These are phyloP conservation scores for Penicillium brevicompactum DNA, from an alignment of 2,329 filamentous ascomycete genomes.

Conservation along the genomic window DNA sequence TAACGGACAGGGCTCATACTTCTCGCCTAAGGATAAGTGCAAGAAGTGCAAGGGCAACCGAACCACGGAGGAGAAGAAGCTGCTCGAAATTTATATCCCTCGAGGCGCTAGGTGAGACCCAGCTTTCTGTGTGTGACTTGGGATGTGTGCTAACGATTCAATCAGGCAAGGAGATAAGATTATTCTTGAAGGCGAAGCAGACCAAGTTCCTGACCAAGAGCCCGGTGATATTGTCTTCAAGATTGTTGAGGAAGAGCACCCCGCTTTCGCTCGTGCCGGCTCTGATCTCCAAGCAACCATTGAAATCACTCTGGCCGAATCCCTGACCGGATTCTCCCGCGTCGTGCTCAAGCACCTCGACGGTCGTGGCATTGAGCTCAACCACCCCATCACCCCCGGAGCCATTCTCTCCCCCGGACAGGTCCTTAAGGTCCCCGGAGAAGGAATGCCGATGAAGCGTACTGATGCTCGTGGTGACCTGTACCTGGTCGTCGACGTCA, in stretches of 20 bases:
- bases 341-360: slow-evolving; percentile 92
- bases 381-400: slow-evolving; percentile 73
- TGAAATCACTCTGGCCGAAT: slow-evolving; percentile 78
- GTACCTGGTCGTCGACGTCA: slow-evolving; percentile 80
- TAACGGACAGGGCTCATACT: slow-evolving; percentile 80
- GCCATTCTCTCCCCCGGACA: slow-evolving; percentile 82
- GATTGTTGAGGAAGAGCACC: slow-evolving; percentile 78
- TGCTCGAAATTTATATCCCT: slow-evolving; percentile 94
- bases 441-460: slow-evolving; percentile 93
- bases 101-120: slow-evolving; percentile 67
- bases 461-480: slow-evolving; percentile 83
- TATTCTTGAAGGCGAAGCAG: slow-evolving; percentile 87
- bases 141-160: slow-evolving; percentile 4
- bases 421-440: slow-evolving; percentile 79
- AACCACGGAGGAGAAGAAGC: slow-evolving; percentile 85
- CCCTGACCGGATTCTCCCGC: slow-evolving; percentile 84
- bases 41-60: slow-evolving; percentile 98
- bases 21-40: slow-evolving; percentile 95
- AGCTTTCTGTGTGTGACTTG: not conserved
- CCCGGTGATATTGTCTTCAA: slow-evolving; percentile 94
- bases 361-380: slow-evolving; percentile 82
- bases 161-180: slow-evolving; percentile 79
- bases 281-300: slow-evolving; percentile 82
- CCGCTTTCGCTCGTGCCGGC: slow-evolving; percentile 78
- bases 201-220: slow-evolving; percentile 84